Percentiles rank a stretch among this genome's conserved stretches.
Evolutionary conservation across 352 stramenopile genomes (phyloP).

Genomic region (Phytophthora melonis): DNA sequence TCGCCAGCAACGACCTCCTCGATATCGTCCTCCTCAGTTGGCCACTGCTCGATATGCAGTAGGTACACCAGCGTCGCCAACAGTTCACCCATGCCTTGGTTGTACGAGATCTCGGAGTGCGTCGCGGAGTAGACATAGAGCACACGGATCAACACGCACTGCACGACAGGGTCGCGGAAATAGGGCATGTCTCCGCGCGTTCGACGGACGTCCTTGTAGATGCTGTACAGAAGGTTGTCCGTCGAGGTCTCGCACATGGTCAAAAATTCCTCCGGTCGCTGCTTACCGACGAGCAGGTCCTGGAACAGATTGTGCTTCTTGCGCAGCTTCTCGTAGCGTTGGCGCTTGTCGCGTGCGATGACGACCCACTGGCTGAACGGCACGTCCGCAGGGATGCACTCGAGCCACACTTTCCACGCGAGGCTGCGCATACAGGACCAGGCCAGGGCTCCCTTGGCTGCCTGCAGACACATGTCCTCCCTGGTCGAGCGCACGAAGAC

Average conservation of each 20-base stretch:
- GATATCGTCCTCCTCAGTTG: conserved; percentile 23
- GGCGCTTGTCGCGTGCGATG: conserved; percentile 45
- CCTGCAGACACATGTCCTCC: conserved; percentile 62
- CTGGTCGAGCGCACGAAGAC: conserved; percentile 66
- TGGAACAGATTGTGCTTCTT: conserved; percentile 46
- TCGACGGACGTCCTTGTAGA: conserved; percentile 77
- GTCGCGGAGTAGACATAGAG: conserved; percentile 77
- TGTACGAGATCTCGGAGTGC: conserved; percentile 79
- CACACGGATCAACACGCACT: conserved; percentile 69
- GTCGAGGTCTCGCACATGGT: conserved; percentile 55
- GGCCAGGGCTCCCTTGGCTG: conserved; percentile 67
- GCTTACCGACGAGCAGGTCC: conserved; percentile 33
- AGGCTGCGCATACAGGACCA: conserved; percentile 82
- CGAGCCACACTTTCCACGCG: conserved; percentile 78
- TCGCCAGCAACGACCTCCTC: conserved; percentile 28
- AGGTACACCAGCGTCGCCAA: conserved; percentile 78
- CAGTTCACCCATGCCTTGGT: conserved; percentile 85
- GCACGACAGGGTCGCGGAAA: conserved; percentile 58
- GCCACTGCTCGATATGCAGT: conserved; percentile 77
- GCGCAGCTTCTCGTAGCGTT: conserved; percentile 52
- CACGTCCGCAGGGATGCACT: conserved; percentile 54
- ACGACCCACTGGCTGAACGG: conserved; percentile 60
- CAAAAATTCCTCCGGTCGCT: conserved; percentile 59
- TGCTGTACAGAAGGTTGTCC: conserved; percentile 67
- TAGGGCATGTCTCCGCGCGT: conserved; percentile 70